Conservation (phyloP, 2,329 filamentous ascomycete species). For the Penicillium frequentans region DNA sequence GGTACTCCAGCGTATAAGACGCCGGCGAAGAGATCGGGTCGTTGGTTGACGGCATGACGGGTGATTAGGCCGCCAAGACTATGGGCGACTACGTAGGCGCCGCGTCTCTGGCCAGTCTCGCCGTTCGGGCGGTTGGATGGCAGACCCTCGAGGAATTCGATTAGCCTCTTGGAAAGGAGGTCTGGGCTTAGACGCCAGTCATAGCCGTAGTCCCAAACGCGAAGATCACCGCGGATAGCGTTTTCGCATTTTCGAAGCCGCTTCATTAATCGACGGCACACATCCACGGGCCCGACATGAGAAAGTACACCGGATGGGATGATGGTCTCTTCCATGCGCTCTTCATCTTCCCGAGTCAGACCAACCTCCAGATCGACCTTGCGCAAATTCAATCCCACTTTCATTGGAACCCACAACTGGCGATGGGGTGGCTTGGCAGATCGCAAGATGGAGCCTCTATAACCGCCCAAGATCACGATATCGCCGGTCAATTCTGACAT, state of each 20-base stretch:
- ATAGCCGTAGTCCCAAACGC: slow-evolving; percentile 89
- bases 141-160: slow-evolving; percentile 69
- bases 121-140: slow-evolving; percentile 61
- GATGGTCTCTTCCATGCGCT: slow-evolving; percentile 78
- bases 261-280: slow-evolving; percentile 78
- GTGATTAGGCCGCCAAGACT: slow-evolving; percentile 84
- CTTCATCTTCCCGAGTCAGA: slow-evolving; percentile 72
- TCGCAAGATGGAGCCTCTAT: slow-evolving; percentile 84
- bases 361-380: slow-evolving; percentile 91
- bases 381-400: slow-evolving; percentile 85
- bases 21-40: slow-evolving; percentile 80
- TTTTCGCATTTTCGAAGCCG: slow-evolving; percentile 74
- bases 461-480: slow-evolving; percentile 84
- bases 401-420: slow-evolving; percentile 93
- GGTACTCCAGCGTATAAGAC: slow-evolving; percentile 84
- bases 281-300: slow-evolving; percentile 88
- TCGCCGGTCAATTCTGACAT: slow-evolving; percentile 76
- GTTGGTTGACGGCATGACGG: slow-evolving; percentile 80
- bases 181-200: slow-evolving; percentile 90
- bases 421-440: slow-evolving; percentile 78
- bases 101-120: slow-evolving; percentile 49
- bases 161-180: slow-evolving; percentile 69
- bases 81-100: slow-evolving; percentile 81
- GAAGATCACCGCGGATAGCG: slow-evolving; percentile 66
- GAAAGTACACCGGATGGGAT: slow-evolving; percentile 86